Percentiles rank a stretch among this genome's conserved stretches.
phyloP scores from a whole-genome alignment of 2,329 filamentous ascomycete species.

The Curvularia sp. region DNA sequence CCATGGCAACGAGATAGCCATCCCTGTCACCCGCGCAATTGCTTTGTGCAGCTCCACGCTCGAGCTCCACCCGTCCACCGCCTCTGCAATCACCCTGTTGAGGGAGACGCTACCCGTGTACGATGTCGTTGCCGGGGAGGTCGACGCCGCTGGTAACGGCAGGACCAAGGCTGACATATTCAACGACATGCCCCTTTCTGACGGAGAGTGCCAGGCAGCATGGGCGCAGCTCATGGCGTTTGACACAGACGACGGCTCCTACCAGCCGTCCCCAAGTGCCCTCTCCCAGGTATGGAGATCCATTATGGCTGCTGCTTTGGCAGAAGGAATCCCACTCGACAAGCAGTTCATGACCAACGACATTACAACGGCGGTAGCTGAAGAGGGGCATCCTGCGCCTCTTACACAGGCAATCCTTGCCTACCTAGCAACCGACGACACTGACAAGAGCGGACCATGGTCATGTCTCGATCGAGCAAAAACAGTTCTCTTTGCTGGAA shows the following conservation, averaged over 20 bases:
- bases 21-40: slow-evolving; percentile 51
- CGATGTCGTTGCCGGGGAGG: slow-evolving; percentile 39
- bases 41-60: slow-evolving; percentile 56
- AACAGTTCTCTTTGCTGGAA: slow-evolving; percentile 45
- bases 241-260: slow-evolving; percentile 53
- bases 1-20: slow-evolving; percentile 45
- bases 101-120: slow-evolving; percentile 52
- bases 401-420: slow-evolving; percentile 50
- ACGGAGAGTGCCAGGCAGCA: slow-evolving; percentile 58
- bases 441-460: slow-evolving; percentile 41
- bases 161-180: slow-evolving; percentile 54
- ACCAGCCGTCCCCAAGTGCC: slow-evolving; percentile 58
- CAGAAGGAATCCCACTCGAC: slow-evolving; percentile 53
- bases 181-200: slow-evolving; percentile 60
- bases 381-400: slow-evolving; percentile 50
- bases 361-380: slow-evolving; percentile 41
- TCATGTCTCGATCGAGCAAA: slow-evolving; percentile 44
- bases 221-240: slow-evolving; percentile 64
- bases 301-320: slow-evolving; percentile 52
- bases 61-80: slow-evolving; percentile 50
- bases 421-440: slow-evolving; percentile 41
- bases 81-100: slow-evolving; percentile 48
- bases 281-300: slow-evolving; percentile 59
- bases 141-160: slow-evolving; percentile 40
- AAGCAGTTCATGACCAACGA: slow-evolving; percentile 48